Conservation (phyloP, 805 yeast species). For the Jamesozyma lodderae region DNA sequence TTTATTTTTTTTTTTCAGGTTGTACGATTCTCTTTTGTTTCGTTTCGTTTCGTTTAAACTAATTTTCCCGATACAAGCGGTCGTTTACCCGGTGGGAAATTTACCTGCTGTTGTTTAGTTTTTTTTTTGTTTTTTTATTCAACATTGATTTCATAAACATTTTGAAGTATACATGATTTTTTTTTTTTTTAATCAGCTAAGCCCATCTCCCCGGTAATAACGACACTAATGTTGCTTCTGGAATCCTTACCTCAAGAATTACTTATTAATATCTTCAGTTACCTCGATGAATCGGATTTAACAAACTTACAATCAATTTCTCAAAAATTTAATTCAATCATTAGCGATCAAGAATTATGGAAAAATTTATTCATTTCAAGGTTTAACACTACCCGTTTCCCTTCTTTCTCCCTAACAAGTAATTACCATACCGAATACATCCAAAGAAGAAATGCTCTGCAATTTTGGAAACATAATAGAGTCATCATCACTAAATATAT, state of each 20-base stretch:
- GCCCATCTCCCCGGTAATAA: too few relatives aligned
- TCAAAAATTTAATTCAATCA: slow-evolving; percentile 21
- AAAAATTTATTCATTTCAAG: slow-evolving; percentile 30
- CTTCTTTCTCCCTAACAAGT: slow-evolving; percentile 30
- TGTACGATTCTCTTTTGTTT: too few relatives aligned
- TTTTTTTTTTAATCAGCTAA: too few relatives aligned
- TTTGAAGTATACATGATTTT: too few relatives aligned
- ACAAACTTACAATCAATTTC: slow-evolving; percentile 28
- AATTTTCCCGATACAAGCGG: too few relatives aligned
- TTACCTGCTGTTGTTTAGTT: too few relatives aligned
- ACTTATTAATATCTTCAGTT: slow-evolving; percentile 30
- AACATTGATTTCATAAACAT: too few relatives aligned
- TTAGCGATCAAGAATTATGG: slow-evolving; percentile 37
- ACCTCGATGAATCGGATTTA: slow-evolving; percentile 32
- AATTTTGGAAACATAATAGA: slow-evolving; percentile 30
- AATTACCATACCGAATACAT: slow-evolving; percentile 31
- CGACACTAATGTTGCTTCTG: too few relatives aligned
- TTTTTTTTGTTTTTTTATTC: too few relatives aligned
- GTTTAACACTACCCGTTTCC: slow-evolving; percentile 27
- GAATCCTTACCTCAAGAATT: slow-evolving; percentile 32
- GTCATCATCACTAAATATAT: slow-evolving; percentile 28
- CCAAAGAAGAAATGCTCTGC: slow-evolving; percentile 22
- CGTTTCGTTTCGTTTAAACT: too few relatives aligned
- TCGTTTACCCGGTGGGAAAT: too few relatives aligned
- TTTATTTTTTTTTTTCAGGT: too few relatives aligned